A percentile compares a stretch with the other conserved stretches of the same genome.
Conservation (phyloP, 106 monocot genomes). For the Vanilla planifolia region DNA sequence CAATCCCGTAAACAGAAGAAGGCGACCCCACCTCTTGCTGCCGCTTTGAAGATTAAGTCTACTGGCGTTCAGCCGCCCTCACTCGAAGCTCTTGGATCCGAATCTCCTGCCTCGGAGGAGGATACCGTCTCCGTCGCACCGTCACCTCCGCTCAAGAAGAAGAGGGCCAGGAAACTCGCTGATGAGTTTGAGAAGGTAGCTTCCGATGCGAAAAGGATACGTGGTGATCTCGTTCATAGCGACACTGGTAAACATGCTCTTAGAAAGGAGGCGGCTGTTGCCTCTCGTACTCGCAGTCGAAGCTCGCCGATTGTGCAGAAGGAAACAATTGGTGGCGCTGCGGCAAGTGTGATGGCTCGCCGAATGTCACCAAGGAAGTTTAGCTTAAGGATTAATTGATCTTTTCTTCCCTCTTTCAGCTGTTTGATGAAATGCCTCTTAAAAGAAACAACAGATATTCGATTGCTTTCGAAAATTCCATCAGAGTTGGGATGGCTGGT, state of each 20-base stretch:
- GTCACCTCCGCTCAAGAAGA: not conserved
- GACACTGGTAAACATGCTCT: not conserved
- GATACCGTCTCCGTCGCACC: not conserved
- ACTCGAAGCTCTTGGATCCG: not conserved
- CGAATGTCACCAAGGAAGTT: conserved; percentile 7
- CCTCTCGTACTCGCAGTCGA: conserved; percentile 4
- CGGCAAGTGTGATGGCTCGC: not conserved
- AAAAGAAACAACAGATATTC: too few relatives aligned
- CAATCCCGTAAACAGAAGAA: not conserved
- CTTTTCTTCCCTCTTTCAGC: too few relatives aligned
- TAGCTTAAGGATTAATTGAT: too few relatives aligned
- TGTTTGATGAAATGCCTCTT: too few relatives aligned
- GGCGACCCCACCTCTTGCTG: not conserved
- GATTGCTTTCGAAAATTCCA: too few relatives aligned
- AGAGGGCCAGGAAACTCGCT: conserved; percentile 5
- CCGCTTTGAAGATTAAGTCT: not conserved
- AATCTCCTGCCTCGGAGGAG: not conserved
- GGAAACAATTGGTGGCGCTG: not conserved
- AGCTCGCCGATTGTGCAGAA: not conserved
- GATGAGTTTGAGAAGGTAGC: conserved; percentile 11
- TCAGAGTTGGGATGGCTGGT: too few relatives aligned
- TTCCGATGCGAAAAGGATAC: not conserved
- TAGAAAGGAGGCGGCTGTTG: not conserved
- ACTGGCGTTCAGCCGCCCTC: not conserved
- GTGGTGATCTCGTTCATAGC: too few relatives aligned